phyloP scores from a whole-genome alignment of 208 protist species.

The Trypanosoma brucei region DNA sequence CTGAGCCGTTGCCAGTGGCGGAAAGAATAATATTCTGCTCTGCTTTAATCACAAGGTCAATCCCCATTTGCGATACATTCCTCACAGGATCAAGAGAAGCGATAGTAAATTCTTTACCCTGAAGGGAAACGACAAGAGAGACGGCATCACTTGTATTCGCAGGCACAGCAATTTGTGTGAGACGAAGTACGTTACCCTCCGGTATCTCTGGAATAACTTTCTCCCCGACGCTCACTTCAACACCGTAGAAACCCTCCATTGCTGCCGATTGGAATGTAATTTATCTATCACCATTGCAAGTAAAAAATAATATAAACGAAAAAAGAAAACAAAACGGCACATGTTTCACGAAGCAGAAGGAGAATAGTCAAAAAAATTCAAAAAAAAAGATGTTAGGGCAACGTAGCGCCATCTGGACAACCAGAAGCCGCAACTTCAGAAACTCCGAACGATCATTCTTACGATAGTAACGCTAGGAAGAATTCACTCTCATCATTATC shows the following conservation, averaged over 20 bases:
- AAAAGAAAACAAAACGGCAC: constrained; percentile 3
- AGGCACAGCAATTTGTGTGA: constrained; percentile 84
- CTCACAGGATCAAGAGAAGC: constrained; percentile 82
- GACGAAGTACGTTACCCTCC: constrained; percentile 73
- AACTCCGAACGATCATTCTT: too few species aligned
- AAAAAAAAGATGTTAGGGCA: too few species aligned
- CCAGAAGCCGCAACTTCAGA: too few species aligned
- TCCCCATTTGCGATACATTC: constrained; percentile 78
- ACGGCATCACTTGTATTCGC: constrained; percentile 68
- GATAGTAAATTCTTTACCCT: constrained; percentile 88
- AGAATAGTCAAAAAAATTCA: too few species aligned
- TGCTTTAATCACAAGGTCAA: constrained; percentile 81
- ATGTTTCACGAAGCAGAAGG: too few species aligned
- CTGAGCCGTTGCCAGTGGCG: constrained; percentile 62
- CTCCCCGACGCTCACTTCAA: constrained; percentile 57
- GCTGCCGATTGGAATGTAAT: constrained; percentile 1
- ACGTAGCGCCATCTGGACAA: too few species aligned
- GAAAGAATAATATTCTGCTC: constrained; percentile 68
- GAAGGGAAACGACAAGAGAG: constrained; percentile 71
- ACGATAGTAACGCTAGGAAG: too few species aligned
- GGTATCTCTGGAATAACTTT: constrained; percentile 84
- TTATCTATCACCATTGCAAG: constrained; percentile 2
- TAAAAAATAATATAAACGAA: constrained; percentile 6
- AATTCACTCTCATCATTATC: too few species aligned
- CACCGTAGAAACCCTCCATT: constrained; percentile 79